phyloP scores from a whole-genome alignment of 1,284 basidiomycete species.

The Trichosporon asahii region DNA sequence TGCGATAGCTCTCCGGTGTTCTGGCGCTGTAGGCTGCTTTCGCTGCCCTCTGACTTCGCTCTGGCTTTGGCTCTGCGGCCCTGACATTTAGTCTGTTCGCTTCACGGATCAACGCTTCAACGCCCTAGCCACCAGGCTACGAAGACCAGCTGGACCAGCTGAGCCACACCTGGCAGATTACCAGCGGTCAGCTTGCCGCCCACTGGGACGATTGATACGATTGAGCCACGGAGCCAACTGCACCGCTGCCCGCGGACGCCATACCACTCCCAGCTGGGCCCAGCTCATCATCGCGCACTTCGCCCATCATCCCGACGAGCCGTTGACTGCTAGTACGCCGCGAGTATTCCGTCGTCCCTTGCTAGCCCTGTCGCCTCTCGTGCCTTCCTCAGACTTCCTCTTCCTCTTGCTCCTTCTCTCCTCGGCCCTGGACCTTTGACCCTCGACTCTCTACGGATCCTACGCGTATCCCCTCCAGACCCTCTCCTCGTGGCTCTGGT shows the following conservation, averaged over 20 bases:
- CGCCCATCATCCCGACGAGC: background rate
- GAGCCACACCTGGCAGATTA: too few species aligned
- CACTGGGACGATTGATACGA: background rate
- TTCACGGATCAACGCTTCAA: conserved; percentile 6
- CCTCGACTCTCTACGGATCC: background rate
- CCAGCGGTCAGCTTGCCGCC: background rate
- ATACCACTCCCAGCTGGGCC: background rate
- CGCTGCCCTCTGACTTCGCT: background rate
- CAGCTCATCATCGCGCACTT: background rate
- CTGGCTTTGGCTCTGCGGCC: background rate
- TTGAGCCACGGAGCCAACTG: background rate
- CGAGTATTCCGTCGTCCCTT: background rate
- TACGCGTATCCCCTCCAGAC: background rate
- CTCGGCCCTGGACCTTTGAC: background rate
- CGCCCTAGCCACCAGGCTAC: background rate
- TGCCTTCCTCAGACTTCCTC: background rate
- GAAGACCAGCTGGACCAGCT: background rate
- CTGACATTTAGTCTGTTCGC: background rate
- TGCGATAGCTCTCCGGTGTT: background rate
- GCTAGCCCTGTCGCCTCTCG: background rate
- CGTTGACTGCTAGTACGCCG: background rate
- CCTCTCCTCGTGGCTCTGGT: background rate
- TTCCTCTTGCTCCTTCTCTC: too few species aligned
- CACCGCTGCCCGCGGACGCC: background rate
- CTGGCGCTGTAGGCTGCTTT: background rate